phyloP scores from a whole-genome alignment of 2,329 filamentous ascomycete genomes.

The Mariannaea sp. region DNA sequence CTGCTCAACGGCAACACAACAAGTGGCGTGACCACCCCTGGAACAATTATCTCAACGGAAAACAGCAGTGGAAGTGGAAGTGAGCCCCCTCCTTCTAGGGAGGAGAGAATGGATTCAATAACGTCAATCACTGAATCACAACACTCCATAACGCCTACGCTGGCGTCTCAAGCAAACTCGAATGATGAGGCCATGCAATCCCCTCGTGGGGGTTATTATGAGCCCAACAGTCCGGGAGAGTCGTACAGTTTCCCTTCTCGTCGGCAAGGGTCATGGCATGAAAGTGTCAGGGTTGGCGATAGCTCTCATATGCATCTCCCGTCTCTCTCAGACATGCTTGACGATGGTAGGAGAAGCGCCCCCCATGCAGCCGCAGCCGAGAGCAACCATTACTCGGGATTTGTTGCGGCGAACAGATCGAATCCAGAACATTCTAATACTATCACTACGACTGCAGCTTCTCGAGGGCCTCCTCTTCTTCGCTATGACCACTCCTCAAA shows the following conservation, averaged over 20 bases:
- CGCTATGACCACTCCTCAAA: constrained; percentile 53
- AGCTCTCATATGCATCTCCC: constrained; percentile 47
- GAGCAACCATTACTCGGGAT: constrained; percentile 35
- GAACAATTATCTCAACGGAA: constrained; percentile 44
- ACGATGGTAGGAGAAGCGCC: constrained; percentile 39
- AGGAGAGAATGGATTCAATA: constrained; percentile 55
- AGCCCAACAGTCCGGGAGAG: constrained; percentile 39
- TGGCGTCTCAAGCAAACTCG: constrained; percentile 43
- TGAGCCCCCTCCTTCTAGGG: constrained; percentile 52
- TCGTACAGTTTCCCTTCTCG: constrained; percentile 35
- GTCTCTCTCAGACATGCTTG: constrained; percentile 54
- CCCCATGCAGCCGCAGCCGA: constrained; percentile 28
- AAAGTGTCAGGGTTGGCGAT: constrained; percentile 28
- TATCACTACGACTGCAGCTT: constrained; percentile 35
- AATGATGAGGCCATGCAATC: constrained; percentile 52
- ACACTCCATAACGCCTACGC: constrained; percentile 46
- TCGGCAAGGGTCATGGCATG: constrained; percentile 38
- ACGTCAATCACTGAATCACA: constrained; percentile 53
- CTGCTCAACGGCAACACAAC: constrained; percentile 48
- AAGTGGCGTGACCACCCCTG: constrained; percentile 47
- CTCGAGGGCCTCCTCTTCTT: constrained; percentile 38
- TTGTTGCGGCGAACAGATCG: constrained; percentile 39
- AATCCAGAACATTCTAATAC: constrained; percentile 33
- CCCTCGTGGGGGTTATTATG: constrained; percentile 46
- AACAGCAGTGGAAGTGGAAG: constrained; percentile 56